Percentiles rank a stretch among this genome's conserved stretches.
Conservation (phyloP, 2,329 filamentous ascomycete species). For the Fusarium sp. region DNA sequence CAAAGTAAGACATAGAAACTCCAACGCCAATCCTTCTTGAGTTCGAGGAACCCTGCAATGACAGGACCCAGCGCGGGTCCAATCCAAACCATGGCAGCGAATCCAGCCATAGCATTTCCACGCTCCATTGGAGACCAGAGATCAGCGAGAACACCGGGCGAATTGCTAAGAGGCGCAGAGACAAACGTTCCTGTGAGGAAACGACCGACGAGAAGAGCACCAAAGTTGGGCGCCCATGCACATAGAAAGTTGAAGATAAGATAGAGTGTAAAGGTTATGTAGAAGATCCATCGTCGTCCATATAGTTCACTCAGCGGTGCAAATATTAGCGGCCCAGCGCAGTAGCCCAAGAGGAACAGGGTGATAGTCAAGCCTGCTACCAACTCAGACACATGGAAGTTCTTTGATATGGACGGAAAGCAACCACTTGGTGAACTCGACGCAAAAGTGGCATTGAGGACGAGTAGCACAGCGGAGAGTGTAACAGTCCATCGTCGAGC, state of each 20-base stretch:
- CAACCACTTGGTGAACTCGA: conserved; percentile 26
- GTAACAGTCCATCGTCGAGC: conserved; percentile 10
- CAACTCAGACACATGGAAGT: conserved; percentile 24
- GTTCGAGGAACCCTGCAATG: conserved; percentile 77
- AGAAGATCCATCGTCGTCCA: conserved; percentile 70
- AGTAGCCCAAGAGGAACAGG: conserved; percentile 49
- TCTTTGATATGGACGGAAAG: conserved; percentile 16
- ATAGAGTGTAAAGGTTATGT: conserved; percentile 69
- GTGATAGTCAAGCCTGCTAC: conserved; percentile 29
- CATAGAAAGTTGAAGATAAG: conserved; percentile 82
- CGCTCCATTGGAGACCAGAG: conserved; percentile 82
- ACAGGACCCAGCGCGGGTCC: conserved; percentile 64
- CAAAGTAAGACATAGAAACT: conserved; percentile 54
- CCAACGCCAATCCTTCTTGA: conserved; percentile 73
- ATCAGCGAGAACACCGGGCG: conserved; percentile 82
- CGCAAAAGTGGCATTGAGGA: conserved; percentile 26
- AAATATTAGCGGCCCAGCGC: conserved; percentile 78
- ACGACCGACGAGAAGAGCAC: conserved; percentile 77
- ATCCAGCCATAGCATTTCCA: conserved; percentile 84
- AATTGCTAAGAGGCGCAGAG: conserved; percentile 82
- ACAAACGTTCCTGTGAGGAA: conserved; percentile 83
- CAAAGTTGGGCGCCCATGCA: conserved; percentile 77
- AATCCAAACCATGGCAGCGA: conserved; percentile 80
- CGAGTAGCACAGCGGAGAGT: conserved; percentile 17
- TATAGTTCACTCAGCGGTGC: conserved; percentile 79